Evolutionary conservation across 768 basidiomycete genomes (phyloP), one percentile per base, ranked within the genome.

Genomic region (Pleurotus eryngii): DNA sequence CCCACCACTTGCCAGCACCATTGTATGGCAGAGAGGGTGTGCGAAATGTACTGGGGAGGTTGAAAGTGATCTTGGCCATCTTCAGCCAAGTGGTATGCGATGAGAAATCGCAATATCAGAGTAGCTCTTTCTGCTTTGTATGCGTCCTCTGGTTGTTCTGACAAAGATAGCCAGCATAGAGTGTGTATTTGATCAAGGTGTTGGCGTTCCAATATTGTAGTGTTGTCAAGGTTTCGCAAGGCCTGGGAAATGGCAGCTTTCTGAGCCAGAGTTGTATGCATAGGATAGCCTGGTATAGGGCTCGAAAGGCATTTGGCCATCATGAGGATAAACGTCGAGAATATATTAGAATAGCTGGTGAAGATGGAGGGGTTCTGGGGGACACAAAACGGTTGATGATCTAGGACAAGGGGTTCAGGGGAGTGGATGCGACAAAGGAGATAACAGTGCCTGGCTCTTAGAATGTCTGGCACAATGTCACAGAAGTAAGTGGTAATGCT

Each of bases 1-100:
- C 26, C 58, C 5, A 45, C 56, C 6, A 42, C 47, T 5, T 56
- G 57, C 17, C 30, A 51, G n/a, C 24, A 26, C 59, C 59, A 60
- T 26, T 57, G 59, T n/a, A 37, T 17, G 7, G 17, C 43, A 1
- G 49, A 15, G 7, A 60, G 30, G n/a, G 20, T 46, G n/a, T 47
- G 59, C 11, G 57, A 9, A 9, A 57, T 27, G 3, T n/a, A 15
- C 9, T 5, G 8, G 9, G 38, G 22, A 26, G 15, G 37, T 11
- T 12, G 11, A 58, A 57, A 58, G 14, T 18, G 42, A 14, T 56
- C 50, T 2, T 43, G n/a, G 22, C 57, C 46, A 0, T 60, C 45
- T 2, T 64, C 43, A 0, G 30, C 1, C 0, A 67, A 20, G 22
- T 60, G 57, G 18, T 26, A 53, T 7, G 57, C 48, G 14, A 58